Percentiles rank a stretch among this genome's conserved stretches.
phyloP scores from a whole-genome alignment of 2,329 filamentous ascomycete genomes.

The Diaporthe nobilis region DNA sequence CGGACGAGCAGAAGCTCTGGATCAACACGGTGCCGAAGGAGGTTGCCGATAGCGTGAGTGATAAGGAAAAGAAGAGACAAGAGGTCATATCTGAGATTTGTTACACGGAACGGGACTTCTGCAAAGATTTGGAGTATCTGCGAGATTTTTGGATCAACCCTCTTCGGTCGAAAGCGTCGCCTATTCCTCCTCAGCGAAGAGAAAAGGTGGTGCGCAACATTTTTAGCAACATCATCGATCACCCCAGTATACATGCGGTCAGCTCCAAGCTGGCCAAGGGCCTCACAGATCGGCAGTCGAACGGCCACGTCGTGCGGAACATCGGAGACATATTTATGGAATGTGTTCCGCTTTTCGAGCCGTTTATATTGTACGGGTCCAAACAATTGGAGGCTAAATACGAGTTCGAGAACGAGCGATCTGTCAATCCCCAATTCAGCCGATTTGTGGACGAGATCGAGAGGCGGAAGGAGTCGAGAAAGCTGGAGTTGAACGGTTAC shows the following conservation, averaged over 20 bases:
- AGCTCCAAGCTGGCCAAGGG: constrained; percentile 90
- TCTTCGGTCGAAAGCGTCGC: constrained; percentile 83
- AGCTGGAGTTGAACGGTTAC: constrained; percentile 97
- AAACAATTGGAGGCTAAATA: constrained; percentile 98
- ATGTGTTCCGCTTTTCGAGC: constrained; percentile 91
- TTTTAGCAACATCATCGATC: constrained; percentile 94
- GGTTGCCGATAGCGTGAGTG: constrained; percentile 88
- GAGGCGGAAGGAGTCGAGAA: constrained; percentile 93
- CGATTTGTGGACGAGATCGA: constrained; percentile 98
- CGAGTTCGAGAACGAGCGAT: constrained; percentile 97
- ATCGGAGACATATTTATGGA: constrained; percentile 96
- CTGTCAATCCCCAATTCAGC: constrained; percentile 85
- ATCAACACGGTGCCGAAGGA: constrained; percentile 99
- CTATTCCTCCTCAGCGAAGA: constrained; percentile 87
- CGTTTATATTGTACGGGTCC: constrained; percentile 96
- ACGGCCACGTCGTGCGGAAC: constrained; percentile 87
- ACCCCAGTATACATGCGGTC: constrained; percentile 84
- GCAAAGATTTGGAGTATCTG: constrained; percentile 98
- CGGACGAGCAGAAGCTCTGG: constrained; percentile 98
- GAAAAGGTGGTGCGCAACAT: constrained; percentile 95
- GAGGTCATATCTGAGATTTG: constrained; percentile 98
- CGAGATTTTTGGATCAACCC: constrained; percentile 99
- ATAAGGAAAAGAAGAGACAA: constrained; percentile 96
- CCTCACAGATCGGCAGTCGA: constrained; percentile 92
- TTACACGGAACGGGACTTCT: constrained; percentile 98